Evolutionary conservation across 495 filamentous ascomycete species (phyloP).

Genomic region (Endocarpon pusillum): DNA sequence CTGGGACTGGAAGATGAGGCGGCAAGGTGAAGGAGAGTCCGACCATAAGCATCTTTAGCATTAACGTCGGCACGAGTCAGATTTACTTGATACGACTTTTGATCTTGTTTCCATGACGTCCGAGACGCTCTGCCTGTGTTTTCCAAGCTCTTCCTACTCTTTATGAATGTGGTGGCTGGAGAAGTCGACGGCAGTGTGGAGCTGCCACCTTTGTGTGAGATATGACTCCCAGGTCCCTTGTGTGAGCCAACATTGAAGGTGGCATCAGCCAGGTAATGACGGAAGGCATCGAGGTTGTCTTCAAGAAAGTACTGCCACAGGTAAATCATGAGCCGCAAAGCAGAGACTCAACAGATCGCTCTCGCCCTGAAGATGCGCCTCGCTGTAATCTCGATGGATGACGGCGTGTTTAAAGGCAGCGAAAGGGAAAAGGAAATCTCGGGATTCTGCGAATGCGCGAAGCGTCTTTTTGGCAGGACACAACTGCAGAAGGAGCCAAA

Average conservation of each 20-base stretch:
- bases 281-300: constrained; percentile 88
- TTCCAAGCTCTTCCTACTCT: constrained; percentile 24
- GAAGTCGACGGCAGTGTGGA: constrained; percentile 29
- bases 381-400: constrained; percentile 63
- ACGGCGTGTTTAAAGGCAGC: constrained; percentile 75
- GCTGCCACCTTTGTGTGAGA: constrained; percentile 31
- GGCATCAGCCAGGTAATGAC: constrained; percentile 57
- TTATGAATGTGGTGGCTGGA: too few species aligned
- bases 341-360: constrained; percentile 26
- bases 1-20: constrained; percentile 54
- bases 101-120: constrained; percentile 3
- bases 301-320: constrained; percentile 92
- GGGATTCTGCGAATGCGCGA: too few species aligned
- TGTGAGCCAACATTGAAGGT: neutral
- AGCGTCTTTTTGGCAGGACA: too few species aligned
- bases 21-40: constrained; percentile 74
- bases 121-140: constrained; percentile 8
- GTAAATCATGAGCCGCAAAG: constrained; percentile 71
- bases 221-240: constrained; percentile 17
- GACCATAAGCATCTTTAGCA: constrained; percentile 55
- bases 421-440: neutral
- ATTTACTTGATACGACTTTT: constrained; percentile 7
- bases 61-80: constrained; percentile 62
- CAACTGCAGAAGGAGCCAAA: too few species aligned
- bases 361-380: constrained; percentile 57